Evolutionary conservation across 2,329 filamentous ascomycete species (phyloP).

Genomic region (Colletotrichum brevisporum): DNA sequence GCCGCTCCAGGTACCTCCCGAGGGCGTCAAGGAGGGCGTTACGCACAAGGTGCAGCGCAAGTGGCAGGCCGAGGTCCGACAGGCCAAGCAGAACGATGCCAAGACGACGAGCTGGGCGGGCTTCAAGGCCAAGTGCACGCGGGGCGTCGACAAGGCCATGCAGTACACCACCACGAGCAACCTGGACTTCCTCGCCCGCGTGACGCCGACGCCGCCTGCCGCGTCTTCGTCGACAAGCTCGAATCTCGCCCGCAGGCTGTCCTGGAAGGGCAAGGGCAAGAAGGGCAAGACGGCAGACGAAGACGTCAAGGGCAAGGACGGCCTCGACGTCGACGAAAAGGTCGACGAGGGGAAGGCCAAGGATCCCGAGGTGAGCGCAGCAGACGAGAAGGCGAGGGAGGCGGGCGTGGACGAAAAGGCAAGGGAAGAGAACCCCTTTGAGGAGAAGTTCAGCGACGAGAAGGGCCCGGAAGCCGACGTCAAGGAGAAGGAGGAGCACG

Average conservation of each 20-base stretch:
- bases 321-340: conserved; percentile 10
- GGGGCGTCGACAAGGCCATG: conserved; percentile 36
- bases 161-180: conserved; percentile 38
- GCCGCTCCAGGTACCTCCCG: conserved; percentile 34
- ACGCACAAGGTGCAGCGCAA: conserved; percentile 38
- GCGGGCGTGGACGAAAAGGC: conserved; percentile 13
- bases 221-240: conserved; percentile 6
- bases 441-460: conserved; percentile 32
- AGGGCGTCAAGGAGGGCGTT: conserved; percentile 36
- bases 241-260: conserved; percentile 18
- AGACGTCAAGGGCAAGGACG: conserved; percentile 9
- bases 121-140: conserved; percentile 35
- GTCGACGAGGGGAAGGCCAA: conserved; percentile 1
- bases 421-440: conserved; percentile 5
- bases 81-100: conserved; percentile 34
- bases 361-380: background rate
- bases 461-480: conserved; percentile 2
- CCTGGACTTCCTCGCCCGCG: conserved; percentile 31
- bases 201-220: conserved; percentile 21
- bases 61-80: conserved; percentile 34
- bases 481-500: conserved; percentile 19
- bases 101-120: conserved; percentile 39
- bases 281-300: conserved; percentile 22
- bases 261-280: conserved; percentile 28
- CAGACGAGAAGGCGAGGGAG: conserved; percentile 17